Base-by-base conservation (phyloP, 75 land plant genomes). In the Chamaecyparis obtusa region DNA sequence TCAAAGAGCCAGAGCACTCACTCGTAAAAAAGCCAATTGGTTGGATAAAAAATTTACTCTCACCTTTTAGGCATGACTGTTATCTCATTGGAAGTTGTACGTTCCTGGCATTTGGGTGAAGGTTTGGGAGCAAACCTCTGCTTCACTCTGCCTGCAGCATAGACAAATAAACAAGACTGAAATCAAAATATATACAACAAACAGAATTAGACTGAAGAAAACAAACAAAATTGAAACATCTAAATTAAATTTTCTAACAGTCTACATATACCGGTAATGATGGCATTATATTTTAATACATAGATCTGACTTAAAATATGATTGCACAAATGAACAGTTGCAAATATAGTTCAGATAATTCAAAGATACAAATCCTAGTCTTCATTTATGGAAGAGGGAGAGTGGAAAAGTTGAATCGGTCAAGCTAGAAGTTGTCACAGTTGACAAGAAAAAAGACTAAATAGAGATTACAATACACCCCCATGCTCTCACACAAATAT, bases 101-200 rank as follows among this genome's bases (percentile, higher is more conserved):
- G 10, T 80, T 80, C 48, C 44, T 43, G 39, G n/a, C 13, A 11
- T 80, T 9, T 80, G 49, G n/a, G 49, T 44, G 83, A 44, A 80
- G 83, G 41, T 80, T 6, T 80, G 13, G n/a, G 30, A 10, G n/a
- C 48, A 80, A 80, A 41, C n/a, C 49, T 80, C 48, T 43, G 83
- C 46, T 80, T 80, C n/a, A 43, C 83, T 21, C 39, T 80, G 83
- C 83, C 83, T 80, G 83, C 43, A 44, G 46, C 48, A 80, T 36
- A 37, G 10, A 21, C 32, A 80, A 11, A 80, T 44, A 80, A 80
- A 43, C 30, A 80, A 44, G n/a, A 36, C 30, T 80, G 51, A 8
- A 21, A 5, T 36, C 41, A 9, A 37, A 80, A 37, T 43, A 44
- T n/a, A 43, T 41, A 0, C 75, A 72, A 72, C 36, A 72, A 33